phyloP scores from a whole-genome alignment of 352 stramenopile species.

The Phytophthora idaei region DNA sequence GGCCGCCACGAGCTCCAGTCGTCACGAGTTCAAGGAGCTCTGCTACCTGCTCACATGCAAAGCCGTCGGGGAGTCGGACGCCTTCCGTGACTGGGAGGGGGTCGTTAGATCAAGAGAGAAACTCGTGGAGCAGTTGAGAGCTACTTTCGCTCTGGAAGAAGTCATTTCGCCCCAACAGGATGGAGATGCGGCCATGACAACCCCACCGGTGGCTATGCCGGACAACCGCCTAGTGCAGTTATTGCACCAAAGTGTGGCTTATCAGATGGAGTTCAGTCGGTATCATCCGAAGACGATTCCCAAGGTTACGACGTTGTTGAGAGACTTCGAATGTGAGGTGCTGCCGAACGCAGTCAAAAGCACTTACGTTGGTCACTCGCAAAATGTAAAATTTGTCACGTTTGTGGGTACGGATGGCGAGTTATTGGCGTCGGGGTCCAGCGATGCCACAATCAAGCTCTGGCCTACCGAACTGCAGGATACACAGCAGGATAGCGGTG shows the following conservation, averaged over 20 bases:
- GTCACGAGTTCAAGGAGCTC: constrained; percentile 89
- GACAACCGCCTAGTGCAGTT: constrained; percentile 82
- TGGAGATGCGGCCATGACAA: constrained; percentile 25
- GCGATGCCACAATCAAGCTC: constrained; percentile 86
- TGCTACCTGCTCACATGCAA: constrained; percentile 92
- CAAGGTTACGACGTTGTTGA: constrained; percentile 82
- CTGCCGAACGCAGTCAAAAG: constrained; percentile 86
- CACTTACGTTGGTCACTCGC: constrained; percentile 83
- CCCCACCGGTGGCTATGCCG: constrained; percentile 50
- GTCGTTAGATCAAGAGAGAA: constrained; percentile 82
- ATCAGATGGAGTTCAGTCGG: constrained; percentile 91
- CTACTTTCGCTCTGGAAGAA: constrained; percentile 83
- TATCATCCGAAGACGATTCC: constrained; percentile 88
- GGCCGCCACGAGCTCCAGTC: constrained; percentile 62
- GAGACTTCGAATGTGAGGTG: constrained; percentile 89
- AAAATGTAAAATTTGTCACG: constrained; percentile 90
- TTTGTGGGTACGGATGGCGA: constrained; percentile 87
- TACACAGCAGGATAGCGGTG: constrained; percentile 26
- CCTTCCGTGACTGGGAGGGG: constrained; percentile 87
- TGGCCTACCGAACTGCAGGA: constrained; percentile 74
- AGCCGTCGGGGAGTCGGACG: constrained; percentile 77
- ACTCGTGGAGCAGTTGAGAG: constrained; percentile 81
- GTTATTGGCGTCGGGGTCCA: constrained; percentile 84
- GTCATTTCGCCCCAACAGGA: constrained; percentile 59
- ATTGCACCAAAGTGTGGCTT: constrained; percentile 85